Percentiles rank a stretch among this genome's conserved stretches.
phyloP scores from a whole-genome alignment of 139 green algal species.

The Volvox reticuliferus region DNA sequence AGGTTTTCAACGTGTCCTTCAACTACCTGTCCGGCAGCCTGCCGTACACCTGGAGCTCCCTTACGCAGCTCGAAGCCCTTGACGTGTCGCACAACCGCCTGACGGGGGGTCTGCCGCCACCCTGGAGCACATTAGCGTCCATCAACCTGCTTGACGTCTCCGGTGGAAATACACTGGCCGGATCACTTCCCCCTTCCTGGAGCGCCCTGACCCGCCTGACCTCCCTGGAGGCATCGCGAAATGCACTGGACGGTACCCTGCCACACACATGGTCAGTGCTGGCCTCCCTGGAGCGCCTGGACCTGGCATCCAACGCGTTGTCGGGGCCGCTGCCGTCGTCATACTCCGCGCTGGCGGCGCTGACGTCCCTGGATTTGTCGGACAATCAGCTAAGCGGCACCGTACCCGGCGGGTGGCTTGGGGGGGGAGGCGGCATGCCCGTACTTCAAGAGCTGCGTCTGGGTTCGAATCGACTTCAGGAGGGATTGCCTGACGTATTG shows the following conservation, averaged over 20 bases:
- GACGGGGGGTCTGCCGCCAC: slow-evolving; percentile 14
- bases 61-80: not conserved
- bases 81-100: slow-evolving; percentile 22
- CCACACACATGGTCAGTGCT: slow-evolving; percentile 26
- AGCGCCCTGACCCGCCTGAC: not conserved
- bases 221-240: not conserved
- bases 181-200: slow-evolving; percentile 23
- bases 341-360: not conserved
- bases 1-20: slow-evolving; percentile 5
- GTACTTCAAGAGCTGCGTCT: not conserved
- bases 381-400: slow-evolving; percentile 8
- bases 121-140: not conserved
- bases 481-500: not conserved
- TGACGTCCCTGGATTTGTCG: slow-evolving; percentile 31
- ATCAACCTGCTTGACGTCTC: slow-evolving; percentile 1
- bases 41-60: slow-evolving; percentile 20
- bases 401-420: slow-evolving; percentile 1
- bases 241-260: slow-evolving; percentile 8
- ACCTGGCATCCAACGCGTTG: slow-evolving; percentile 10
- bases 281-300: not conserved
- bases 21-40: slow-evolving; percentile 43
- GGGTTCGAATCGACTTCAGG: not conserved
- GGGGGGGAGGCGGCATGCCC: slow-evolving; percentile 5
- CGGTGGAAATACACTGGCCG: not conserved
- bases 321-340: not conserved